phyloP scores from a whole-genome alignment of 1,139 yeast species.

The Debaryomyces sp. region DNA sequence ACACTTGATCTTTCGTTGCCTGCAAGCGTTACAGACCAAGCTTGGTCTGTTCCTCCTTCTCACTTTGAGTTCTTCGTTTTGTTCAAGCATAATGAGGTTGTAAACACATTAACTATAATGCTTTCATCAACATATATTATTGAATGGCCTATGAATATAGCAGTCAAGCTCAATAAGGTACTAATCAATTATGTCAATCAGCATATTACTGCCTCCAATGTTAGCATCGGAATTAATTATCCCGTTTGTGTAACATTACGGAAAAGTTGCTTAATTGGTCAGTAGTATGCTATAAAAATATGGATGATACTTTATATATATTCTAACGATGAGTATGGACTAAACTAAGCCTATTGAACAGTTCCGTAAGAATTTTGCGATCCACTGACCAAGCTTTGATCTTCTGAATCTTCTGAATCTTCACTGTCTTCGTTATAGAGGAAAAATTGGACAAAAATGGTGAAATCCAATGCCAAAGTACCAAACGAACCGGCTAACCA shows the following conservation, averaged over 20 bases:
- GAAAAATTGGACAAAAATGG: conserved; percentile 87
- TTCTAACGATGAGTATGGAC: neutral
- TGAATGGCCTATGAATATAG: neutral
- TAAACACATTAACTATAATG: neutral
- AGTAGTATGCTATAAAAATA: neutral
- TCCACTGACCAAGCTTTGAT: conserved; percentile 4
- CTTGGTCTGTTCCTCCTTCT: conserved; percentile 23
- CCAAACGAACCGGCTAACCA: conserved; percentile 96
- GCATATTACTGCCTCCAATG: neutral
- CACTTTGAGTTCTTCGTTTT: neutral
- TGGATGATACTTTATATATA: neutral
- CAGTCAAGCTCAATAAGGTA: neutral
- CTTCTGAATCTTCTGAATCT: conserved; percentile 11
- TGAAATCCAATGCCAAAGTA: conserved; percentile 78
- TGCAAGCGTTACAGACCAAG: conserved; percentile 32
- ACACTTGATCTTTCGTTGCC: conserved; percentile 32
- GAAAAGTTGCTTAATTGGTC: neutral
- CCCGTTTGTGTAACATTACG: neutral
- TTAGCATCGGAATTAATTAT: neutral
- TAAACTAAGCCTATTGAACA: conserved; percentile 1
- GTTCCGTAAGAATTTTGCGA: conserved; percentile 7
- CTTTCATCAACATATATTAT: neutral
- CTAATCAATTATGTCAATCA: neutral
- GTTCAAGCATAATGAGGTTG: neutral
- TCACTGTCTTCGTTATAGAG: conserved; percentile 54